phyloP scores from a whole-genome alignment of 208 protist species.

The Plasmodiophora brassicae region DNA sequence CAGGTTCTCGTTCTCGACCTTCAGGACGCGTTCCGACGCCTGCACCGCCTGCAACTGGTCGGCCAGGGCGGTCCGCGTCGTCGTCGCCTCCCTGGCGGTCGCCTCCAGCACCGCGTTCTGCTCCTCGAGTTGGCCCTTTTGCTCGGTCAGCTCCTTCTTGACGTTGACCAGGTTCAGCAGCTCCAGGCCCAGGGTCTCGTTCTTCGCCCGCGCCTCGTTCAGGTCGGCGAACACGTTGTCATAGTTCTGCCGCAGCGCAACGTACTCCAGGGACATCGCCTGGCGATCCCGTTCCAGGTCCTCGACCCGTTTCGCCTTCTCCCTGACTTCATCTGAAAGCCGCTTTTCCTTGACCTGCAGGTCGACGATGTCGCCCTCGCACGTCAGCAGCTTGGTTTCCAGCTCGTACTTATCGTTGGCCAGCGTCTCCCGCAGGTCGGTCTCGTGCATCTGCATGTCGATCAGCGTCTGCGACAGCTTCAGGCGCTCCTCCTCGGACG shows the following conservation, averaged over 20 bases:
- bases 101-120: neutral
- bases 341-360: neutral
- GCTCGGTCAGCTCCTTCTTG: neutral
- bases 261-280: neutral
- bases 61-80: neutral
- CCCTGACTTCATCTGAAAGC: neutral
- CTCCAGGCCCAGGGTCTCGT: neutral
- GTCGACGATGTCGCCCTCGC: neutral
- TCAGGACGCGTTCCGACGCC: neutral
- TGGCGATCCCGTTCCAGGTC: neutral
- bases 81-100: neutral
- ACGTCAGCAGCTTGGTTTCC: neutral
- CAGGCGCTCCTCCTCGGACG: neutral
- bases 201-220: neutral
- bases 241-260: neutral
- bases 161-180: neutral
- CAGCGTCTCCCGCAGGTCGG: neutral
- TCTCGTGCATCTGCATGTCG: neutral
- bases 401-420: neutral
- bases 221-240: neutral
- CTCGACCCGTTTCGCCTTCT: neutral
- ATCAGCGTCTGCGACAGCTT: neutral
- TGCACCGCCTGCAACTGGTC: neutral
- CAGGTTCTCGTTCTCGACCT: neutral
- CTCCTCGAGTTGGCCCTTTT: neutral